Conservation (phyloP, 2,329 filamentous ascomycete genomes). For the Ophiostoma ulmi region DNA sequence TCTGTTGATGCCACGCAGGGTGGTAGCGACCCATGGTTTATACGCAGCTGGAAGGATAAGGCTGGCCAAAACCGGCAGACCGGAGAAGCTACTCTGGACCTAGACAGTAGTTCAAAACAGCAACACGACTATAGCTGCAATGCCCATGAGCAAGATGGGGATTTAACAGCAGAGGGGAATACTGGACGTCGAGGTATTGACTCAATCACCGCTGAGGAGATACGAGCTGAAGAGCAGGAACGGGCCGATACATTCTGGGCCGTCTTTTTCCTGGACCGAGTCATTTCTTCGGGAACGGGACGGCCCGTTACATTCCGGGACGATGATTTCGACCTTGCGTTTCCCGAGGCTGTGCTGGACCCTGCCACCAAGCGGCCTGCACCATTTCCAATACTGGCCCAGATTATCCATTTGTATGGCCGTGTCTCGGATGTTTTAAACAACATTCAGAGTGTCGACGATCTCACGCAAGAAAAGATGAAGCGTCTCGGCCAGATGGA, state of each 20-base stretch:
- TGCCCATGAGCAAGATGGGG: neutral
- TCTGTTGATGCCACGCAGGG: conserved; percentile 58
- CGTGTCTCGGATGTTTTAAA: conserved; percentile 80
- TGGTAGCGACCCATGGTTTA: conserved; percentile 47
- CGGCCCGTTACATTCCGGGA: conserved; percentile 77
- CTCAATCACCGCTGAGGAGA: conserved; percentile 44
- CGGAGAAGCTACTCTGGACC: neutral
- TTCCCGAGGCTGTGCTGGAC: conserved; percentile 50
- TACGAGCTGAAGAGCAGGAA: conserved; percentile 68
- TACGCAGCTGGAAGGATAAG: neutral
- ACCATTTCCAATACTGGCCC: conserved; percentile 73
- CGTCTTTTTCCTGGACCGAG: conserved; percentile 79
- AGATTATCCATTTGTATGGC: conserved; percentile 82
- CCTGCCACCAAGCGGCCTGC: conserved; percentile 64
- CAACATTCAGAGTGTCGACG: conserved; percentile 66
- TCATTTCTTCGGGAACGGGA: conserved; percentile 83
- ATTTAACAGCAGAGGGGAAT: neutral
- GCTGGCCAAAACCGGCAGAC: neutral
- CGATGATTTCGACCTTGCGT: conserved; percentile 75
- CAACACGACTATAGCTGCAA: neutral
- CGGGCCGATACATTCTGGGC: conserved; percentile 86
- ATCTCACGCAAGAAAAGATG: conserved; percentile 70
- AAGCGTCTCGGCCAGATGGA: conserved; percentile 72
- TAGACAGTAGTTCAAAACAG: conserved; percentile 27
- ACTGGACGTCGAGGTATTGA: neutral